These are phyloP conservation scores for Dillenia suffruticosa DNA, from an alignment of 164 flowering plant genomes.

Conservation along the genomic window DNA sequence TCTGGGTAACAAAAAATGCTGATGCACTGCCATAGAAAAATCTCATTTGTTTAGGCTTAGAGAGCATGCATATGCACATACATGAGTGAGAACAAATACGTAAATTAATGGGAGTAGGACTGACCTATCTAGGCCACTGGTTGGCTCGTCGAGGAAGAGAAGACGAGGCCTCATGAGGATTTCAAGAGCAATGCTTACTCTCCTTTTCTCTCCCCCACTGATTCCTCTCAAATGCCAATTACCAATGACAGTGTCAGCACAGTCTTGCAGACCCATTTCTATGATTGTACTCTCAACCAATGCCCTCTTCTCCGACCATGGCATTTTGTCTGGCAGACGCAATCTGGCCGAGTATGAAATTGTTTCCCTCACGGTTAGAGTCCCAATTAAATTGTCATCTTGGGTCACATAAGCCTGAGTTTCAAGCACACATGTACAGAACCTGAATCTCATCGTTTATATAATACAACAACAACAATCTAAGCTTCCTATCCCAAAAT, in stretches of 20 bases:
- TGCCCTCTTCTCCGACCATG: constrained; percentile 66
- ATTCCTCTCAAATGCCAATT: constrained; percentile 93
- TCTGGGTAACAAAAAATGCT: constrained; percentile 92
- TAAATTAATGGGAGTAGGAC: neutral
- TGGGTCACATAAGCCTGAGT: constrained; percentile 92
- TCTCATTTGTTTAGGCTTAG: neutral
- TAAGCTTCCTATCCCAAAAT: too few relatives aligned
- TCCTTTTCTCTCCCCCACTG: constrained; percentile 90
- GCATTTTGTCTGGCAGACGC: constrained; percentile 79
- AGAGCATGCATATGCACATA: neutral
- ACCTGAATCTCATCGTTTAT: too few relatives aligned
- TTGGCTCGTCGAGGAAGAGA: constrained; percentile 95
- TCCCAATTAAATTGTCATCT: constrained; percentile 88
- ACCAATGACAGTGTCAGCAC: constrained; percentile 86
- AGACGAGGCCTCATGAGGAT: constrained; percentile 87
- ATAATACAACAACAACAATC: too few relatives aligned
- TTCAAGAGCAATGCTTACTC: constrained; percentile 93
- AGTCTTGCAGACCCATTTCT: constrained; percentile 94
- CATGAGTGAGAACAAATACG: neutral
- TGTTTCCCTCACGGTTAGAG: constrained; percentile 85
- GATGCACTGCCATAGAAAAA: constrained; percentile 59
- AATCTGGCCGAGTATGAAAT: constrained; percentile 77
- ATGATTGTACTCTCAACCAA: constrained; percentile 76
- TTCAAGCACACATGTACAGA: neutral
- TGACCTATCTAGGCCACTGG: constrained; percentile 93